A percentile compares a stretch with the other conserved stretches of the same genome.
phyloP scores from a whole-genome alignment of 345 rosid genomes.

The Gossypium arboreum region DNA sequence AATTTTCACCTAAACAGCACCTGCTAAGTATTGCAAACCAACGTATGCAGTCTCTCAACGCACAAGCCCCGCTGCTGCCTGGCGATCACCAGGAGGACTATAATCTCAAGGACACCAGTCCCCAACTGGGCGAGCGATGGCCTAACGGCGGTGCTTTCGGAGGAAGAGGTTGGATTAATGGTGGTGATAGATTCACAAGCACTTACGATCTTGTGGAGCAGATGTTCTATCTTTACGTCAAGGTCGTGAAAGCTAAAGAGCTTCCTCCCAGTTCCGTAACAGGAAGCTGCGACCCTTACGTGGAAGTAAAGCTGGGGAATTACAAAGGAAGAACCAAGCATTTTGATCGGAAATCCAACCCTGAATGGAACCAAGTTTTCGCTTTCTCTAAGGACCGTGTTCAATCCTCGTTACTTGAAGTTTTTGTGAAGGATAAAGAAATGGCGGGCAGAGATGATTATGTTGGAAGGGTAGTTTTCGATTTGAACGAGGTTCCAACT shows the following conservation, averaged over 20 bases:
- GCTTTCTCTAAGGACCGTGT: constrained; percentile 81
- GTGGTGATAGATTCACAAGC: constrained; percentile 48
- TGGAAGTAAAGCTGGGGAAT: constrained; percentile 86
- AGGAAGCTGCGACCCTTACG: constrained; percentile 80
- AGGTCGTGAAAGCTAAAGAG: constrained; percentile 74
- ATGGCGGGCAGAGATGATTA: constrained; percentile 72
- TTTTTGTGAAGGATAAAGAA: constrained; percentile 68
- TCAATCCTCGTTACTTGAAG: constrained; percentile 72
- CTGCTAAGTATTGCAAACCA: constrained; percentile 31
- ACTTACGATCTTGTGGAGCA: constrained; percentile 79
- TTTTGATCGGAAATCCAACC: constrained; percentile 64
- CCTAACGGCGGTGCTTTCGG: constrained; percentile 44
- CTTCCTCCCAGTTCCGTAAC: constrained; percentile 60
- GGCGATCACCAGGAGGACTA: constrained; percentile 45
- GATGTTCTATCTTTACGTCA: constrained; percentile 67
- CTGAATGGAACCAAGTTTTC: constrained; percentile 93
- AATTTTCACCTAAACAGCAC: constrained; percentile 22
- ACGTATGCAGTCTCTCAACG: constrained; percentile 33
- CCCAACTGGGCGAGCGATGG: constrained; percentile 72
- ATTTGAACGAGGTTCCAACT: constrained; percentile 77
- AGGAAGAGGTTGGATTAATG: constrained; percentile 57
- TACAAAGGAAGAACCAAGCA: constrained; percentile 83
- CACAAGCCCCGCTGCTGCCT: constrained; percentile 17
- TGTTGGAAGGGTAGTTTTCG: constrained; percentile 66
- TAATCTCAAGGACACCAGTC: constrained; percentile 61